Evolutionary conservation across 2,329 filamentous ascomycete genomes (phyloP).

Genomic region (Blastomyces silverae): DNA sequence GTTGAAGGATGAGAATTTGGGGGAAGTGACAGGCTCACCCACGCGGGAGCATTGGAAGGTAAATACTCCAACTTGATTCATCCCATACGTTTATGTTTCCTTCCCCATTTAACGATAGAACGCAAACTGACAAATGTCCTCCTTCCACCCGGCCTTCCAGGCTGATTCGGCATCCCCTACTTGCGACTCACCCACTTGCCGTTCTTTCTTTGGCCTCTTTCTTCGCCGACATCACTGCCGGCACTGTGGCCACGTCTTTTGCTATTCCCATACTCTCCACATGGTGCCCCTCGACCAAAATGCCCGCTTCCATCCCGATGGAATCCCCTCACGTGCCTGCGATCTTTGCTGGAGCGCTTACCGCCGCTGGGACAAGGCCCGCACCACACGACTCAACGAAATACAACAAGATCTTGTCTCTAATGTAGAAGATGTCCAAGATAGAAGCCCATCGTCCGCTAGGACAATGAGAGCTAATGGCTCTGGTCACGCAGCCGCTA

Average conservation of each 20-base stretch:
- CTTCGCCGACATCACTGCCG: constrained; percentile 60
- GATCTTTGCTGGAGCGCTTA: constrained; percentile 56
- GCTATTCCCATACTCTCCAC: constrained; percentile 52
- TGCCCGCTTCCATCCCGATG: constrained; percentile 57
- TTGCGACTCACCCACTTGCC: constrained; percentile 54
- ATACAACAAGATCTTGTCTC: constrained; percentile 37
- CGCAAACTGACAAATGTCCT: background rate
- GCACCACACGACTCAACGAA: constrained; percentile 47
- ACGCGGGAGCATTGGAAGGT: constrained; percentile 62
- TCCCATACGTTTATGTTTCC: no score
- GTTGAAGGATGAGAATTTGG: constrained; percentile 48
- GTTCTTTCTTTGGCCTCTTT: constrained; percentile 54
- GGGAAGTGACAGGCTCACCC: constrained; percentile 52
- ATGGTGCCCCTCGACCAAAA: constrained; percentile 57
- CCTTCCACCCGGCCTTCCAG: constrained; percentile 30
- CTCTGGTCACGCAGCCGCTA: constrained; percentile 20
- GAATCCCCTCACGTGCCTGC: constrained; percentile 51
- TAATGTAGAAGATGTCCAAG: constrained; percentile 25
- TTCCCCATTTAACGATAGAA: background rate
- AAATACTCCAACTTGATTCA: no score
- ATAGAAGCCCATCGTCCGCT: constrained; percentile 12
- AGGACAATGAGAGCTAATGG: constrained; percentile 20
- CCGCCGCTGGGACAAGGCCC: constrained; percentile 49
- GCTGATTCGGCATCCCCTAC: constrained; percentile 51
- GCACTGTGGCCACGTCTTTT: constrained; percentile 60